Percentiles rank a stretch among this genome's conserved stretches.
Evolutionary conservation across 345 rosid species (phyloP).

Genomic region (Kandelia obovata): DNA sequence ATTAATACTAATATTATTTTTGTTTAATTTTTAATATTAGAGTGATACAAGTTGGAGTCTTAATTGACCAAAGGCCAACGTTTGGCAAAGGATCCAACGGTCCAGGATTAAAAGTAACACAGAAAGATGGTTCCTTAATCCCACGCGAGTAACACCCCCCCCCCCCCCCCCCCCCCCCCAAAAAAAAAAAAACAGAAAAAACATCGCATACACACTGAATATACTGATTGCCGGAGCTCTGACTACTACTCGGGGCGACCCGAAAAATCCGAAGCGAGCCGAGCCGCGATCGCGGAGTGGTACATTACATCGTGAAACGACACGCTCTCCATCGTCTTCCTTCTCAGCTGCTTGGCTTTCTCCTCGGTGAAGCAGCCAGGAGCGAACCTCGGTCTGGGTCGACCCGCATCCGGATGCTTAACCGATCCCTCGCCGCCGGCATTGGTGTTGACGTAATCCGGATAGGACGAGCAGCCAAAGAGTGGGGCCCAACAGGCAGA

Average conservation of each 20-base stretch:
- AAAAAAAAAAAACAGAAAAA: no score
- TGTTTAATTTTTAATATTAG: no score
- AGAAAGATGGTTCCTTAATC: no score
- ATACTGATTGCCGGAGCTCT: slow-evolving; percentile 5
- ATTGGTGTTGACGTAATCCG: slow-evolving; percentile 46
- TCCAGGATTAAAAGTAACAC: no score
- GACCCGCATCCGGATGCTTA: slow-evolving; percentile 9
- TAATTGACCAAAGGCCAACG: neutral
- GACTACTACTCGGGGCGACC: slow-evolving; percentile 24
- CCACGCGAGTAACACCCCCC: no score
- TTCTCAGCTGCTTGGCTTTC: slow-evolving; percentile 60
- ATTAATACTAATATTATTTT: no score
- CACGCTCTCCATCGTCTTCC: slow-evolving; percentile 42
- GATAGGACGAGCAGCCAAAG: slow-evolving; percentile 59
- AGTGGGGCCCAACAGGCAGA: slow-evolving; percentile 63
- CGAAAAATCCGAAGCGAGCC: slow-evolving; percentile 58
- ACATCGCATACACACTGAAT: no score
- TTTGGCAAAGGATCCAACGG: no score
- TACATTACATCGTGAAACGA: slow-evolving; percentile 70
- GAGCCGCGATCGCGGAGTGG: slow-evolving; percentile 71
- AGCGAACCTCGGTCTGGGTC: slow-evolving; percentile 28
- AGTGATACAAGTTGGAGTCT: no score
- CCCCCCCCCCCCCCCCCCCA: no score
- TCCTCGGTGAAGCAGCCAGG: slow-evolving; percentile 62
- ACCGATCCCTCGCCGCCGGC: slow-evolving; percentile 6